Evolutionary conservation across 257 asterid genomes (phyloP).

Genomic region (Lycium barbarum): DNA sequence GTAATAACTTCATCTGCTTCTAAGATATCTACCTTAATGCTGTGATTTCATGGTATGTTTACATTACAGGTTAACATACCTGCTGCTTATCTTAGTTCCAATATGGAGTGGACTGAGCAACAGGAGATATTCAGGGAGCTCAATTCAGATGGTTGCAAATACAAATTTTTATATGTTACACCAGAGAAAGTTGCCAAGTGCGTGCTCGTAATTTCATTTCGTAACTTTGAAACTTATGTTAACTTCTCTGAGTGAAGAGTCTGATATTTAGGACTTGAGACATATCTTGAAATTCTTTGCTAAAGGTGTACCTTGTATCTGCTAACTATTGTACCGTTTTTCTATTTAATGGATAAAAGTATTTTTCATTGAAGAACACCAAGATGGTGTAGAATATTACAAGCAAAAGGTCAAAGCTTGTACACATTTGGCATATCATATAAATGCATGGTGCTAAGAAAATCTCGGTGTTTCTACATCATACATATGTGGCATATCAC

Average conservation of each 20-base stretch:
- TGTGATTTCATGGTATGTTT: slow-evolving; percentile 19
- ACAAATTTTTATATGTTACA: slow-evolving; percentile 92
- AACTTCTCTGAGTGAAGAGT: slow-evolving; percentile 21
- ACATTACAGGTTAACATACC: slow-evolving; percentile 80
- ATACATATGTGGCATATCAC: too few relatives aligned
- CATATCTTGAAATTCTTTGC: background rate
- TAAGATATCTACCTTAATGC: background rate
- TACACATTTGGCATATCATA: too few relatives aligned
- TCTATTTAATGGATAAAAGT: background rate
- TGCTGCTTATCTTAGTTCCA: slow-evolving; percentile 95
- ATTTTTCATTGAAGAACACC: background rate
- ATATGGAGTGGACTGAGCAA: slow-evolving; percentile 95
- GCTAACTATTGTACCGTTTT: background rate
- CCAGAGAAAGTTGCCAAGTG: slow-evolving; percentile 98
- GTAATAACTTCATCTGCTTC: slow-evolving; percentile 11
- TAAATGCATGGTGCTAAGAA: too few relatives aligned
- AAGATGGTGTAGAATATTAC: background rate
- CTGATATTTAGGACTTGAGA: slow-evolving; percentile 10
- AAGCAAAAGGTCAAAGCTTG: too few relatives aligned
- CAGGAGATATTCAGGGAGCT: slow-evolving; percentile 97
- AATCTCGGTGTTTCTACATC: too few relatives aligned
- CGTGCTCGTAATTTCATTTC: slow-evolving; percentile 41
- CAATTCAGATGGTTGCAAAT: slow-evolving; percentile 68
- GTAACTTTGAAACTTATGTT: slow-evolving; percentile 24
- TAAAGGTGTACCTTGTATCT: background rate